Evolutionary conservation across 2,329 filamentous ascomycete species (phyloP).

Genomic region (Dothideomycetes sp.): DNA sequence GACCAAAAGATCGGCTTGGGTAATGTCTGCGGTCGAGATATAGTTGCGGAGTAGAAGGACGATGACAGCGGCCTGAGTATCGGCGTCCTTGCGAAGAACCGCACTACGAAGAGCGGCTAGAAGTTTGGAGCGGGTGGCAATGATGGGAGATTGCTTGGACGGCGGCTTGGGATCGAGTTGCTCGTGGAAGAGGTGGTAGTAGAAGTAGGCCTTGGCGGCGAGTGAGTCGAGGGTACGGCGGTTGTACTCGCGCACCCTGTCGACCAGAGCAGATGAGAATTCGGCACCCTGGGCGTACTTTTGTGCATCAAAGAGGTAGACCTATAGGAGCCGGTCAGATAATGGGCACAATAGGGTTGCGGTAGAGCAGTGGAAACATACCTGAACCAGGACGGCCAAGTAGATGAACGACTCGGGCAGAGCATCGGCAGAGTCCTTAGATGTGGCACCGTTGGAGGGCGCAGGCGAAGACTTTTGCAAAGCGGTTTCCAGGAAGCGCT

Average conservation of each 20-base stretch:
- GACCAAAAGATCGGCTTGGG: conserved; percentile 89
- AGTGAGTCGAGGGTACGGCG: conserved; percentile 89
- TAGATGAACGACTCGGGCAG: conserved; percentile 31
- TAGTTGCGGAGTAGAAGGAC: conserved; percentile 93
- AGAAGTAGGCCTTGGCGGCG: conserved; percentile 94
- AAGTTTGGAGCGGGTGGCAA: conserved; percentile 75
- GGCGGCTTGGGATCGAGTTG: conserved; percentile 78
- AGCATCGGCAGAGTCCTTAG: conserved; percentile 20
- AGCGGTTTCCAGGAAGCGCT: conserved; percentile 14
- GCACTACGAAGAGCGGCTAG: conserved; percentile 84
- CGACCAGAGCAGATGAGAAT: conserved; percentile 75
- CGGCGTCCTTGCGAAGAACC: conserved; percentile 92
- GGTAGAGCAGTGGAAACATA: conserved; percentile 16
- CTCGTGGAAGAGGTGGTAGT: conserved; percentile 93
- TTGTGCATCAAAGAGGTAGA: conserved; percentile 80
- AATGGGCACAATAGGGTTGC: background rate
- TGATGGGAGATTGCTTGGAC: conserved; percentile 77
- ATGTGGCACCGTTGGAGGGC: conserved; percentile 11
- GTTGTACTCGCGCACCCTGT: conserved; percentile 81
- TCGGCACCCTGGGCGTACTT: conserved; percentile 69
- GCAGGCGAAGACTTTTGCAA: conserved; percentile 11
- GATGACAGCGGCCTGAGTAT: conserved; percentile 94
- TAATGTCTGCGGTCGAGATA: conserved; percentile 89
- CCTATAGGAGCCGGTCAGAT: conserved; percentile 44
- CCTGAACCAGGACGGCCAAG: conserved; percentile 29